Evolutionary conservation across 2,329 filamentous ascomycete genomes (phyloP).

Genomic region (Talaromyces sp.): DNA sequence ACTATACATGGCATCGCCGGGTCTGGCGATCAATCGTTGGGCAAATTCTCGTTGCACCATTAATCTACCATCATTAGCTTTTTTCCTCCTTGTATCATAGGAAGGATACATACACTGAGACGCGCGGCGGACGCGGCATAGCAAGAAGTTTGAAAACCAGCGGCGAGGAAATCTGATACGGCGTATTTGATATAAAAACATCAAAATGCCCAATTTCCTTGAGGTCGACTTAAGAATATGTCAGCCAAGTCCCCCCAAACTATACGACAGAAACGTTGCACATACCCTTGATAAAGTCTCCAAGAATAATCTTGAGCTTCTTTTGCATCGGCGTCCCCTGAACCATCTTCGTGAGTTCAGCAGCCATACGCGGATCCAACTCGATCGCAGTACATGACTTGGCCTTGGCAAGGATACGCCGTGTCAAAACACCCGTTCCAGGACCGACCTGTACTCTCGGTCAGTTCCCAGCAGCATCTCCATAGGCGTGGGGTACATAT

Average conservation of each 20-base stretch:
- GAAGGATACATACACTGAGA: slow-evolving; percentile 52
- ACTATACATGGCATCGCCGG: slow-evolving; percentile 84
- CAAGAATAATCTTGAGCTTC: slow-evolving; percentile 80
- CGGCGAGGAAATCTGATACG: slow-evolving; percentile 81
- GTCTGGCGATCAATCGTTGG: slow-evolving; percentile 79
- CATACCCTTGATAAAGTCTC: slow-evolving; percentile 72
- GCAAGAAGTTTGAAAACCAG: slow-evolving; percentile 87
- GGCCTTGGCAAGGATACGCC: slow-evolving; percentile 81
- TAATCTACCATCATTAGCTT: slow-evolving; percentile 75
- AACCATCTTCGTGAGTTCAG: slow-evolving; percentile 89
- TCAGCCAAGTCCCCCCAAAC: background rate
- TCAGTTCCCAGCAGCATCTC: slow-evolving; percentile 57
- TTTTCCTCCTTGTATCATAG: slow-evolving; percentile 57
- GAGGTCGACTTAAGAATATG: slow-evolving; percentile 8
- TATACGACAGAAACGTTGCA: no score
- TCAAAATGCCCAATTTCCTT: slow-evolving; percentile 54
- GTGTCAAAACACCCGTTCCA: slow-evolving; percentile 83
- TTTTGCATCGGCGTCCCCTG: slow-evolving; percentile 83
- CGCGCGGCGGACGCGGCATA: slow-evolving; percentile 74
- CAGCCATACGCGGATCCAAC: slow-evolving; percentile 93
- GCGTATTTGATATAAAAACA: slow-evolving; percentile 77
- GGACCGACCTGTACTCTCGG: slow-evolving; percentile 74
- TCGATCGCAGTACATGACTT: slow-evolving; percentile 84
- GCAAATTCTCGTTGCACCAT: slow-evolving; percentile 98
- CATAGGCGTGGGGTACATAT: background rate